Evolutionary conservation across 495 filamentous ascomycete genomes (phyloP).

Genomic region (Aspergillus nidulans): DNA sequence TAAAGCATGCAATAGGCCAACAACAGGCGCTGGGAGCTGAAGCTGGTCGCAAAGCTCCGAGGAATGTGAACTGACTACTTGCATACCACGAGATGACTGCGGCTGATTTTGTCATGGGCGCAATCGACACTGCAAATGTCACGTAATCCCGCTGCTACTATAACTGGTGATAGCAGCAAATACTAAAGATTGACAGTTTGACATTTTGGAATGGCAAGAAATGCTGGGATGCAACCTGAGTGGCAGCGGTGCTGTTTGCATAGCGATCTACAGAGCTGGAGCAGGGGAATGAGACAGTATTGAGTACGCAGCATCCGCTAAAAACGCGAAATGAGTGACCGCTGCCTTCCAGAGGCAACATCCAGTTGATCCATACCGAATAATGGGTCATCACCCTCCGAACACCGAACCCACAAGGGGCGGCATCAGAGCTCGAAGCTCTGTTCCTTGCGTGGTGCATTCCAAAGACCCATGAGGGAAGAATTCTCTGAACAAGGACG

Average conservation of each 20-base stretch:
- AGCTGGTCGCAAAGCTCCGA: constrained; percentile 1
- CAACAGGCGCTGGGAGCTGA: constrained; percentile 13
- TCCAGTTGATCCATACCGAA: constrained; percentile 32
- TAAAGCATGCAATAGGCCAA: constrained; percentile 9
- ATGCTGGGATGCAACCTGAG: constrained; percentile 12
- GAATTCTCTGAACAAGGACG: not conserved
- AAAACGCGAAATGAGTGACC: not conserved
- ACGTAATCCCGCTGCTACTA: not conserved
- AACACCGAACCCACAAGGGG: not conserved
- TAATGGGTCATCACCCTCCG: not conserved
- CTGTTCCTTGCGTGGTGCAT: constrained; percentile 30
- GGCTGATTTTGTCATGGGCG: not conserved
- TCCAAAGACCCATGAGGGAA: constrained; percentile 21
- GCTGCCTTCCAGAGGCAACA: constrained; percentile 1
- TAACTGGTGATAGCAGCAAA: not conserved
- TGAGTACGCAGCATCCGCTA: not conserved
- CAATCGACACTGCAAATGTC: not conserved
- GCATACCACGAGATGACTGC: constrained; percentile 15
- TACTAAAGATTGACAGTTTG: not conserved
- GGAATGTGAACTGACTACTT: constrained; percentile 4
- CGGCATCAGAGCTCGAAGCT: not conserved
- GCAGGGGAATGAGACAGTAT: constrained; percentile 17
- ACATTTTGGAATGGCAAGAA: not conserved
- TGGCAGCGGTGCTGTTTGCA: constrained; percentile 3
- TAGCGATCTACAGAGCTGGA: constrained; percentile 9